Evolutionary conservation across 2,329 filamentous ascomycete genomes (phyloP), one percentile per base, ranked within the genome.

Genomic region (Xylariales sp.): DNA sequence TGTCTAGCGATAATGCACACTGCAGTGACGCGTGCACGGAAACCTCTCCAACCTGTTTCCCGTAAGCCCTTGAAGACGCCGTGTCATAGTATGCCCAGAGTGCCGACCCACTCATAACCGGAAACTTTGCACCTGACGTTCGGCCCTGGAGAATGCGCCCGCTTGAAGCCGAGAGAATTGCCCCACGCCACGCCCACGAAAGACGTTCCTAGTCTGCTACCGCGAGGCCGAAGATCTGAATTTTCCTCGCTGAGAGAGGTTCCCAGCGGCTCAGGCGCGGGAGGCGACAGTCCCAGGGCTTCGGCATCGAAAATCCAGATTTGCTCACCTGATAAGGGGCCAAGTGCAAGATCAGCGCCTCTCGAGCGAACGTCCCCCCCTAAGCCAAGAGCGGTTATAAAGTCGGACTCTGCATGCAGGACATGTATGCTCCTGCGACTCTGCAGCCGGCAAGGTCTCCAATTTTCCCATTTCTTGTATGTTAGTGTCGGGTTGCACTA

Each of bases 81-180:
- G n/a, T n/a, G n/a, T n/a, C n/a, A n/a, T n/a, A n/a, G n/a, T n/a
- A n/a, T n/a, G n/a, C n/a, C n/a, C 27, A 29, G 20, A 39, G 12
- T n/a, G 16, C 18, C 18, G 36, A 39, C 36, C 36, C 36, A 39
- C 36, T 19, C 21, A 31, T 39, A 39, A 16, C 36, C 36, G 36
- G 36, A 16, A 31, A 31, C 36, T 28, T 31, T n/a, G n/a, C 38
- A 24, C 19, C 18, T 33, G 16, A 24, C 38, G 24, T 40, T 29
- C 28, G 29, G 28, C 28, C 14, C 25, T 40, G 11, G 38, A 19
- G 3, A 16, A 14, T 16, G 19, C 21, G 38, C 14, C 38, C 38
- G 38, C 38, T 24, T 25, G 29, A 40, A 40, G 20, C 38, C 38
- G 38, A 40, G 38, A 33, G 9, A 14, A 14, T 18, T 32, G 29